A percentile compares a stretch with the other conserved stretches of the same genome.
phyloP scores from a whole-genome alignment of 1,284 basidiomycete species.

The Moesziomyces sp. region DNA sequence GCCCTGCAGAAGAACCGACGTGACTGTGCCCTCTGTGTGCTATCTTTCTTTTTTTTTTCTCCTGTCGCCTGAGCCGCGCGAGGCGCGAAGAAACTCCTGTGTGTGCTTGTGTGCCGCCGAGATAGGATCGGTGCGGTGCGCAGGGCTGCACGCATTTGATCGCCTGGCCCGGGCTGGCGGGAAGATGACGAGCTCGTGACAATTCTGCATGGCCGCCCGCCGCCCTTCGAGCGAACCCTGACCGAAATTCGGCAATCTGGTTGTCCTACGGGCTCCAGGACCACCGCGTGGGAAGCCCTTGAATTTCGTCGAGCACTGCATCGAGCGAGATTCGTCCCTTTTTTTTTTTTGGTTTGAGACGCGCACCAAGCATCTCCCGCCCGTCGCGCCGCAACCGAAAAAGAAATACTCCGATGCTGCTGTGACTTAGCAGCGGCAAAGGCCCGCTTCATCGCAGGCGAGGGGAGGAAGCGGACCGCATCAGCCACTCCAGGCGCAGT shows the following conservation, averaged over 20 bases:
- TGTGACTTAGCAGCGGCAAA: neutral
- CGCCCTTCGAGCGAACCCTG: constrained; percentile 30
- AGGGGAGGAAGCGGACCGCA: neutral
- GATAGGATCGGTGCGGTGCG: too few relatives aligned
- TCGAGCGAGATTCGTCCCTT: neutral
- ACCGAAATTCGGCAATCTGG: constrained; percentile 30
- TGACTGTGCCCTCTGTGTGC: neutral
- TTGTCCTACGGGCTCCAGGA: neutral
- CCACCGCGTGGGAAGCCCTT: too few relatives aligned
- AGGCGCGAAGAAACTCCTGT: neutral
- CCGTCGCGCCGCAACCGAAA: neutral
- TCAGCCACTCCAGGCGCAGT: neutral
- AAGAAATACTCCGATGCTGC: neutral
- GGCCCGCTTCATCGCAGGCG: too few relatives aligned
- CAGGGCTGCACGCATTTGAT: neutral
- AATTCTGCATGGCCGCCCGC: neutral
- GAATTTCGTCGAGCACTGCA: neutral
- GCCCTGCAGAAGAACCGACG: neutral
- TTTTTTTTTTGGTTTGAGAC: too few relatives aligned
- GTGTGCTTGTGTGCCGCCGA: neutral
- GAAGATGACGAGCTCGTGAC: constrained; percentile 9
- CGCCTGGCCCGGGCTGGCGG: too few relatives aligned
- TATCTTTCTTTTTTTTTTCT: constrained; percentile 1
- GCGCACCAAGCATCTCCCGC: too few relatives aligned
- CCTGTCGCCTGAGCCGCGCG: too few relatives aligned